Evolutionary conservation across 2,329 filamentous ascomycete species (phyloP).

Genomic region (Fusarium humuli): DNA sequence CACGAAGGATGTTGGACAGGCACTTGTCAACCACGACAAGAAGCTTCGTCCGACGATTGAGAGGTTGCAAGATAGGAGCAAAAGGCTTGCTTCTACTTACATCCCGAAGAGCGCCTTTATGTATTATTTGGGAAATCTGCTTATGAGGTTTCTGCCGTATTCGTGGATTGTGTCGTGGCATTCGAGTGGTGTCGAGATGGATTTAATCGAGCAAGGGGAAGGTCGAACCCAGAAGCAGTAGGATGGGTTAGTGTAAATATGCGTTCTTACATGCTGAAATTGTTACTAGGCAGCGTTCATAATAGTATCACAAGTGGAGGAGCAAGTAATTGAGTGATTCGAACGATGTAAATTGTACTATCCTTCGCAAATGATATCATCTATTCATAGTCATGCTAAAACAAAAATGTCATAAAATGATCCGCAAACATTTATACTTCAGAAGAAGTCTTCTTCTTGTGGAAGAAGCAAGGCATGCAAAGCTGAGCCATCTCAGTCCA

Average conservation of each 20-base stretch:
- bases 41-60: background rate
- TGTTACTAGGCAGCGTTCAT: too few species aligned
- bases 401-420: background rate
- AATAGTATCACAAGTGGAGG: background rate
- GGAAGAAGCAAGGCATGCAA: constrained; percentile 55
- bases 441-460: constrained; percentile 18
- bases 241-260: too few species aligned
- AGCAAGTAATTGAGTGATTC: background rate
- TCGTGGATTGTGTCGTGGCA: background rate
- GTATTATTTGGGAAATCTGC: background rate
- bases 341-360: constrained; percentile 9
- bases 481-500: constrained; percentile 64
- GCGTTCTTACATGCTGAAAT: too few species aligned
- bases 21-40: background rate
- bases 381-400: background rate
- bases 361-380: constrained; percentile 16
- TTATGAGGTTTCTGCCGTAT: background rate
- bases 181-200: background rate
- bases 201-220: background rate
- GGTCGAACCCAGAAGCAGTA: too few species aligned
- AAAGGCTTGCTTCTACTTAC: background rate
- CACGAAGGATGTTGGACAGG: fast-evolving
- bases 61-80: background rate
- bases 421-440: constrained; percentile 2
- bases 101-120: too few species aligned